Evolutionary conservation across 805 yeast species (phyloP).

Genomic region (Metschnikowia shivogae): DNA sequence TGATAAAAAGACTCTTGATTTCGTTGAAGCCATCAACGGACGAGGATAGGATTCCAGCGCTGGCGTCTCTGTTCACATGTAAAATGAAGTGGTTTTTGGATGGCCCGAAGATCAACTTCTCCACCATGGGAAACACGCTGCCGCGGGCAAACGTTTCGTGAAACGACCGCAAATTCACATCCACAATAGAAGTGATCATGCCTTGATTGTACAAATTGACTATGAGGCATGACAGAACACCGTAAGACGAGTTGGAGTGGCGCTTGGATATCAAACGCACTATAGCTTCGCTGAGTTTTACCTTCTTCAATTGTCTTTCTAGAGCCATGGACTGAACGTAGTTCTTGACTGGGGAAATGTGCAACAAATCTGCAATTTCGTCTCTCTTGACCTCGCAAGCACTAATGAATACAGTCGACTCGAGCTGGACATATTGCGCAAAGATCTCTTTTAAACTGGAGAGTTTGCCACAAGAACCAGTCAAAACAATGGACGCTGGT

Average conservation of each 20-base stretch:
- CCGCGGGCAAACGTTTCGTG: background rate
- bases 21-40: background rate
- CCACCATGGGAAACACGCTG: conserved; percentile 1
- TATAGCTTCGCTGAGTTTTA: conserved; percentile 5
- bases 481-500: conserved; percentile 7
- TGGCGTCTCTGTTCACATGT: background rate
- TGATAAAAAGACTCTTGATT: background rate
- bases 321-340: conserved; percentile 13
- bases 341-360: conserved; percentile 7
- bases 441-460: conserved; percentile 23
- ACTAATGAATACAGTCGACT: conserved; percentile 15
- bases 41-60: background rate
- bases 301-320: conserved; percentile 15
- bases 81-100: background rate
- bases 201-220: background rate
- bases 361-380: conserved; percentile 25
- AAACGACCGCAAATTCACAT: background rate
- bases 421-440: conserved; percentile 9
- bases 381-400: conserved; percentile 30
- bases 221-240: conserved; percentile 1
- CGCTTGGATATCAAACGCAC: conserved; percentile 6
- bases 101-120: conserved; percentile 2
- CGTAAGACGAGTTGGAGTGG: conserved; percentile 2
- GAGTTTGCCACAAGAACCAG: conserved; percentile 25
- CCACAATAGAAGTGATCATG: background rate